Base-by-base conservation (phyloP, 2,329 filamentous ascomycete genomes). In the Cladosporium austrohemisphaericum region DNA sequence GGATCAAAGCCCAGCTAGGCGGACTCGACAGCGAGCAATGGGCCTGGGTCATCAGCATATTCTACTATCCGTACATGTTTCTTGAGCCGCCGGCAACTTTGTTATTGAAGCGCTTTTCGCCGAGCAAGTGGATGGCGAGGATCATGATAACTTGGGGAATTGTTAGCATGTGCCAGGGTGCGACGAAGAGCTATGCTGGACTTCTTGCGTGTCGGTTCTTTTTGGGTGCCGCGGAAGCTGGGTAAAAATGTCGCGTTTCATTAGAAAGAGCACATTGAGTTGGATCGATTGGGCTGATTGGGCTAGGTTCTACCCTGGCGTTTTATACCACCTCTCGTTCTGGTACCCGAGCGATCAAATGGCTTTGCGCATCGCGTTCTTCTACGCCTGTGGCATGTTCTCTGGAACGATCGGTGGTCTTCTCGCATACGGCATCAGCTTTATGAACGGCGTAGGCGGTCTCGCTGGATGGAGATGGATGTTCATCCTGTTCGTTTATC, bases 361-460 rank as follows among this genome's bases (percentile, higher is more conserved):
- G 6, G 54, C 65, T 2, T 56, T 68, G 1, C 54, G 66, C 5
- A 67, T 69, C 16, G 64, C 62, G 1, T 76, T 76, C 60, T 76
- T 75, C 57, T 71, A 65, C 32, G 65, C 64, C 68, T 41, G 71
- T 73, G 1, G 70, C 70, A 71, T 74, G 35, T 60, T 78, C 36
- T 74, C 76, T 1, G 75, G 76, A 14, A 74, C 73, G 1, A 75
- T 79, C 40, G 71, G 71, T 1, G 76, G 77, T 0, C 60, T 79
- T n/a, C 61, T 79, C 0, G 77, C 77, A 78, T 70, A 72, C 40
- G 79, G 71, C 14, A 80, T 81, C 41, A 63, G 72, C 4, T 69
- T 77, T 55, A 79, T 81, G 76, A 61, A 73, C 40, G 76, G 76
- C 10, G 59, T 81, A 1, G 81, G 65, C 22, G 71, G 71, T 3